Base-by-base conservation (phyloP, 345 rosid genomes). In the Populus nigra region DNA sequence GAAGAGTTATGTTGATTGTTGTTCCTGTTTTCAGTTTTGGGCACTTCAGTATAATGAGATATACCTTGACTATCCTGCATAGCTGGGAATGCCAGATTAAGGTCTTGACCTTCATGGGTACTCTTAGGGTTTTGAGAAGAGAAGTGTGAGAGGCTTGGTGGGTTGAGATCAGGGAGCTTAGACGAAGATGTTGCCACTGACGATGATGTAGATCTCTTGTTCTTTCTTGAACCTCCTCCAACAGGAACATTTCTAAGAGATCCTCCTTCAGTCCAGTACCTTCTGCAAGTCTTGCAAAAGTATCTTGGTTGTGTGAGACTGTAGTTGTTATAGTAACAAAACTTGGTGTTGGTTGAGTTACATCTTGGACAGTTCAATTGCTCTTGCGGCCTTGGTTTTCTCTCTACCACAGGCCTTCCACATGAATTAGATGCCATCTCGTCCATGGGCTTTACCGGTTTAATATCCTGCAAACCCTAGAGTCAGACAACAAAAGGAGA, bases 231-330 rank as follows among this genome's bases (percentile, higher is more conserved):
- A 23, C 89, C 89, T 61, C 88, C 90, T 7, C 90, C 90, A 15
- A 87, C 90, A 47, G 90, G 90, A 68, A 88, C 91, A 78, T 83
- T 88, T 72, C 91, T 86, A 9, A 88, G 87, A 72, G 89, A 84
- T 8, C 91, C 91, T 45, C 91, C 91, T 81, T 83, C 91, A 12
- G 91, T 88, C 91, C 89, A 81, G 47, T 81, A 81, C 84, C 84
- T 81, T 77, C 84, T 77, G 39, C 84, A 81, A 73, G 80, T 68
- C 74, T 81, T 81, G 77, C 84, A 81, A 55, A 81, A 81, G 65
- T 81, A 81, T 63, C 84, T 77, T 61, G 84, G 84, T 57, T 81
- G 84, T 20, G 77, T 83, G 53, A 78, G 66, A 57, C 80, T 79
- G 45, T 79, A 78, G 65, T 83, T 79, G 71, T 79, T 83, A 35